Base-by-base conservation (phyloP, 2,329 filamentous ascomycete genomes). In the Seiridium cupressi region DNA sequence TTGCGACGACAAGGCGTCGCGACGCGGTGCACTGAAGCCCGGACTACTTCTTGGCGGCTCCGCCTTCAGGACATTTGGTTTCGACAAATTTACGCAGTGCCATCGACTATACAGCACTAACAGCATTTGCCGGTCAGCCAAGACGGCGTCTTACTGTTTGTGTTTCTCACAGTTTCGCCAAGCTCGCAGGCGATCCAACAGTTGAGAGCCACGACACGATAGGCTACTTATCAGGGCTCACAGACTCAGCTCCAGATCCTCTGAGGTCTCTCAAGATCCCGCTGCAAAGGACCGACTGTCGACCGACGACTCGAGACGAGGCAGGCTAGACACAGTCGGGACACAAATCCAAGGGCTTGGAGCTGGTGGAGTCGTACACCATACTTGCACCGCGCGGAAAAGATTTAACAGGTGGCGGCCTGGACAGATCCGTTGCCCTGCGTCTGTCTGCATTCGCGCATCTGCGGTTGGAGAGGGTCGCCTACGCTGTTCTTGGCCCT, bases 81-180 rank as follows among this genome's bases (percentile, higher is more conserved):
- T 26, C 18, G 18, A 26, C 18, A 26, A 26, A 26, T 26, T 26
- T 26, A 26, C 18, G 18, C 18, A 26, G 18, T 26, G 18, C 18
- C 18, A 2, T 26, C 35, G 34, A 51, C 9, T 26, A 58, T 48
- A 42, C 8, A 7, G n/a, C n/a, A 11, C 44, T 26, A 58, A 58
- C 31, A 48, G 44, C 35, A 58, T 18, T 10, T 58, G 55, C 55
- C 55, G 55, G 51, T 58, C 55, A 58, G 46, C 55, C 55, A 58
- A 58, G 55, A 58, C 55, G 46, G 46, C 36, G 55, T 58, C 46
- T 58, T 57, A 57, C 54, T 57, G 54, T 57, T 57, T 46, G 55
- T 58, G 55, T 58, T 51, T 51, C 44, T 42, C 40, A 10, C 34
- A 46, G 57, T 44, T 59, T 54, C 47, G 57, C 49, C 49, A 53